Evolutionary conservation across 495 filamentous ascomycete genomes (phyloP).

Genomic region (Penicillium silybi): DNA sequence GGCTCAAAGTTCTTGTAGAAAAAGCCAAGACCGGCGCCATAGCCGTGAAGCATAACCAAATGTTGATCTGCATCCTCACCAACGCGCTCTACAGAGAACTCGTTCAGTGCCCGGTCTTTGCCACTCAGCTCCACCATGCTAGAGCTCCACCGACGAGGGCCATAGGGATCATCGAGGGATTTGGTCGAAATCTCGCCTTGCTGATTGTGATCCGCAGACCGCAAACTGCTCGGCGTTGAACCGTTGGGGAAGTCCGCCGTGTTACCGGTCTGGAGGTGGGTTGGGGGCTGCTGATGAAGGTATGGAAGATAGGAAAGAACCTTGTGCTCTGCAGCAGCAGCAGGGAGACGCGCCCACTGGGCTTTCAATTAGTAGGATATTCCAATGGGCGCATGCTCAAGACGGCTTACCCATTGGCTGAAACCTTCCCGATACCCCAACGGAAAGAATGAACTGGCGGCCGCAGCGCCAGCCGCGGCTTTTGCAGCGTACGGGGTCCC

Average conservation of each 20-base stretch:
- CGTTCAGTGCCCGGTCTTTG: slow-evolving; percentile 83
- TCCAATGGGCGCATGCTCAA: background rate
- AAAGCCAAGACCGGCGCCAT: slow-evolving; percentile 92
- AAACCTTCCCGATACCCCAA: slow-evolving; percentile 89
- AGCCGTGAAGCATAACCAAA: slow-evolving; percentile 96
- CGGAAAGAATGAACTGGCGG: slow-evolving; percentile 60
- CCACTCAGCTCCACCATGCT: slow-evolving; percentile 80
- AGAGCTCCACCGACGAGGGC: slow-evolving; percentile 80
- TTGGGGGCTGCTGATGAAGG: slow-evolving; percentile 68
- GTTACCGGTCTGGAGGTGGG: slow-evolving; percentile 63
- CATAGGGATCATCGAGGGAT: slow-evolving; percentile 72
- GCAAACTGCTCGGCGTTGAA: slow-evolving; percentile 35
- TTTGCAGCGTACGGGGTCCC: slow-evolving; percentile 34
- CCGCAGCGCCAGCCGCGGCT: slow-evolving; percentile 36
- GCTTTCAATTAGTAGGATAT: background rate
- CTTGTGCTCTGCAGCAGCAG: slow-evolving; percentile 82
- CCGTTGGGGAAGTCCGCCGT: slow-evolving; percentile 38
- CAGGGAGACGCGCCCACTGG: slow-evolving; percentile 78
- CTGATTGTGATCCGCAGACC: slow-evolving; percentile 37
- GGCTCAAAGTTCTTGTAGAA: slow-evolving; percentile 98
- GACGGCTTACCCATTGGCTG: slow-evolving; percentile 75
- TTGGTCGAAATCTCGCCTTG: slow-evolving; percentile 34
- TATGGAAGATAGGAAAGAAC: slow-evolving; percentile 87
- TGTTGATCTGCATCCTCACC: slow-evolving; percentile 74
- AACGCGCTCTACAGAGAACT: slow-evolving; percentile 83